Base-by-base conservation (phyloP, 2,329 filamentous ascomycete species). In the Hypoxylon sp. region DNA sequence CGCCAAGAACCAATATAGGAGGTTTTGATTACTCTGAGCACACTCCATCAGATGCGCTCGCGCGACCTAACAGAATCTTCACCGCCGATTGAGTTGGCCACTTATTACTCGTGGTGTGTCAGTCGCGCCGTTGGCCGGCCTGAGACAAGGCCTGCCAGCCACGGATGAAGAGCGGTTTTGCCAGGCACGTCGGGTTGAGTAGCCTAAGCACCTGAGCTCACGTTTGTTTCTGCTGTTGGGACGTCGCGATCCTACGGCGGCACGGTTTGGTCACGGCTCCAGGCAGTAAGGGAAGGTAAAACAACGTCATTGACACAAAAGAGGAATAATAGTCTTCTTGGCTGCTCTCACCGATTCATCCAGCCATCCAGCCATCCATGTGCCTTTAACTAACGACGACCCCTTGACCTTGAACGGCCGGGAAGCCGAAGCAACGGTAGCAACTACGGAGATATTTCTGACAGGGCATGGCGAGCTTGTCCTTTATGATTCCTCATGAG, bases 21-120 rank as follows among this genome's bases (percentile, higher is more conserved):
- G 50, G 30, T 58, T 58, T 69, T 63, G 55, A 66, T 66, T 65
- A 67, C 57, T 66, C 58, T 63, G 59, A 61, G 65, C 54, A 63
- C 65, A 68, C 65, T 61, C 65, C 61, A 68, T 66, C 59, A 62
- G 49, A 25, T 35, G 62, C 60, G 62, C 55, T 54, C 62, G 66
- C 60, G 66, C 49, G 50, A 62, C 50, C 58, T 42, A 44, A 49
- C 37, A 20, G 17, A 48, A 3, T 42, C 58, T 70, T 72, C 69
- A 72, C 69, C 69, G 69, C 69, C 61, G 66, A 42, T 72, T 72
- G 51, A 33, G 61, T 31, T 61, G 55, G 53, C 33, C 50, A 46
- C 22, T 61, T 37, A 48, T 46, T 20, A 50, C 50, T 65, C 66
- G 64, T 64, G 30, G 64, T 61, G 66, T 69, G 61, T 64, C 61